These are phyloP conservation scores for Naganishia onofrii DNA, from an alignment of 768 basidiomycete genomes.

Conservation along the genomic window DNA sequence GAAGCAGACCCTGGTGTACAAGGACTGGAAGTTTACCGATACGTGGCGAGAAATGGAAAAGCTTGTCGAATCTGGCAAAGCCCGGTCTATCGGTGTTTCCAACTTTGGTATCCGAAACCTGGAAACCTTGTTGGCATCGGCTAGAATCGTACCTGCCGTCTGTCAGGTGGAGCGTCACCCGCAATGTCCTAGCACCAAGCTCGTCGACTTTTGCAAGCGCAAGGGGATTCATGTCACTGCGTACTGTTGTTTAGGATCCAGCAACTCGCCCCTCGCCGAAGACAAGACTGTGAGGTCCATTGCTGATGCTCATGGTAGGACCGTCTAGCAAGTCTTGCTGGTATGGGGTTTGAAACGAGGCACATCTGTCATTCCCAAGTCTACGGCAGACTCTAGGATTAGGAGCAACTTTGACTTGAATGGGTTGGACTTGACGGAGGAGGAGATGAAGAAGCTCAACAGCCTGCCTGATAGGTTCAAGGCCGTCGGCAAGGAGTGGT, in stretches of 20 bases:
- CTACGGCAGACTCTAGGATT: constrained; percentile 34
- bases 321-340: constrained; percentile 59
- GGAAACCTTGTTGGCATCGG: constrained; percentile 65
- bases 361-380: constrained; percentile 41
- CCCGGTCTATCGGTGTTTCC: constrained; percentile 61
- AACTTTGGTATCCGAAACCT: constrained; percentile 69
- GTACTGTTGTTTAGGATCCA: constrained; percentile 60
- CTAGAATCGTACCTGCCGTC: constrained; percentile 66
- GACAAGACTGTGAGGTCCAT: constrained; percentile 42
- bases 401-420: constrained; percentile 34
- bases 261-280: constrained; percentile 43
- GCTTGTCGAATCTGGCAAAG: constrained; percentile 55
- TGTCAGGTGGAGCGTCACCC: constrained; percentile 62
- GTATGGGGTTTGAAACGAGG: constrained; percentile 60
- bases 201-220: constrained; percentile 60
- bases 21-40: constrained; percentile 68
- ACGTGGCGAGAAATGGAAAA: constrained; percentile 78
- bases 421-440: constrained; percentile 31
- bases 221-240: constrained; percentile 66
- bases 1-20: constrained; percentile 48
- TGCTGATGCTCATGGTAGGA: constrained; percentile 52
- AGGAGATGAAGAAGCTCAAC: constrained; percentile 33
- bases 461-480: constrained; percentile 31
- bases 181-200: constrained; percentile 57
- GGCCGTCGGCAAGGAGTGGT: constrained; percentile 33